These are phyloP conservation scores for Gynostemma pentaphyllum DNA, from an alignment of 306 rosid genomes.

Conservation along the genomic window DNA sequence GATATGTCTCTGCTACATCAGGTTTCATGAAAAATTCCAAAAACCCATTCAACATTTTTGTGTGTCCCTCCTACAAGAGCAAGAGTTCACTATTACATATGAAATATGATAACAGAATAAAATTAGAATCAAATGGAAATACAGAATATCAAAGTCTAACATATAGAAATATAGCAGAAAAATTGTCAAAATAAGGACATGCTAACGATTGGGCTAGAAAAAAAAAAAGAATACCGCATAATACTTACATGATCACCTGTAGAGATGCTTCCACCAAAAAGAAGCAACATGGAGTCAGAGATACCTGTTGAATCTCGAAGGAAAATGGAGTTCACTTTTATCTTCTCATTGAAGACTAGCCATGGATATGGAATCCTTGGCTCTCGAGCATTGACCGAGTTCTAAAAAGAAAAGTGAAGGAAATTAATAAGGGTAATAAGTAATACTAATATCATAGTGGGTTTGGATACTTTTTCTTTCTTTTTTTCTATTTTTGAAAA, in stretches of 20 bases:
- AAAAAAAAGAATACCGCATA: not conserved
- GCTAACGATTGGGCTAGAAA: not conserved
- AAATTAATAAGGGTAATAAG: conserved; percentile 1
- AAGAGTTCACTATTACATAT: conserved; percentile 4
- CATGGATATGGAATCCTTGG: conserved; percentile 83
- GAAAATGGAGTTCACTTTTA: conserved; percentile 92
- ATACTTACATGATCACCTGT: conserved; percentile 60
- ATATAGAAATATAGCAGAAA: not conserved
- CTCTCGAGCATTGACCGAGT: conserved; percentile 93
- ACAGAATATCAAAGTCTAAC: not conserved
- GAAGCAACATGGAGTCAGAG: conserved; percentile 70
- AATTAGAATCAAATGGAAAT: not conserved
- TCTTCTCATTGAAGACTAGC: conserved; percentile 92
- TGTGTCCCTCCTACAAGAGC: conserved; percentile 62
- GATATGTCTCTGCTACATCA: conserved; percentile 58
- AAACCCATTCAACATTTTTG: conserved; percentile 93
- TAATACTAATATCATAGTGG: not conserved
- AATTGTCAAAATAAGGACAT: not conserved
- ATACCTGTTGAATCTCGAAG: conserved; percentile 95
- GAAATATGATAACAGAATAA: not conserved
- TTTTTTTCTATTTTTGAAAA: no score
- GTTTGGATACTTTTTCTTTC: no score
- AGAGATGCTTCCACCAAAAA: conserved; percentile 76
- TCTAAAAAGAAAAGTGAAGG: conserved; percentile 33
- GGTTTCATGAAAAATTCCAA: conserved; percentile 87